phyloP scores from a whole-genome alignment of 257 asterid genomes.

The Solanum virginianum region DNA sequence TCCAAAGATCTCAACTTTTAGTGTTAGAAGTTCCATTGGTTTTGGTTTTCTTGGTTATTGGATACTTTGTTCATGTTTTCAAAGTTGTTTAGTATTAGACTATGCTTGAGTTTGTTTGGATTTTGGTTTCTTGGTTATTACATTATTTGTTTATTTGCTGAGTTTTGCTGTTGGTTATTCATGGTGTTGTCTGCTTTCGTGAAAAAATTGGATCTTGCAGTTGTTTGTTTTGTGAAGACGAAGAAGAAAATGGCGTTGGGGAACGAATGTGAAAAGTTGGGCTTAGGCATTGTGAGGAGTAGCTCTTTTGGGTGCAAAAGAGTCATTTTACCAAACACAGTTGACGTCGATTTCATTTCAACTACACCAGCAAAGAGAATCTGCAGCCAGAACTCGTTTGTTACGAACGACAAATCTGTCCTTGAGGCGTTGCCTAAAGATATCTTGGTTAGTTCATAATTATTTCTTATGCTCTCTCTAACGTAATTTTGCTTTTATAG shows the following conservation, averaged over 20 bases:
- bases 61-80: background rate
- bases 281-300: conserved; percentile 33
- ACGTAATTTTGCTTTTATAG: background rate
- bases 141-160: background rate
- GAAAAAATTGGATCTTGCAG: conserved; percentile 4
- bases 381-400: conserved; percentile 11
- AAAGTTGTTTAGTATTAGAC: too few relatives aligned
- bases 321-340: conserved; percentile 15
- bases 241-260: conserved; percentile 6
- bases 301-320: conserved; percentile 54
- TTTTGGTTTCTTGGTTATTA: background rate
- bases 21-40: background rate
- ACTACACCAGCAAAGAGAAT: conserved; percentile 17
- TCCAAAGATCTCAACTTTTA: background rate
- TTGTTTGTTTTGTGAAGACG: background rate
- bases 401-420: conserved; percentile 4
- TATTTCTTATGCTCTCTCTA: background rate
- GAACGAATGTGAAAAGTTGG: conserved; percentile 12
- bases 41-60: background rate
- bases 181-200: background rate
- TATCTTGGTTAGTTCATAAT: conserved; percentile 32
- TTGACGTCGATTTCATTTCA: background rate
- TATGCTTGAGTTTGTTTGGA: background rate
- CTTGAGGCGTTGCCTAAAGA: conserved; percentile 60
- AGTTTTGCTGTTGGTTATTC: background rate